Evolutionary conservation across 2,329 filamentous ascomycete species (phyloP).

Genomic region (Exophiala mesophila): DNA sequence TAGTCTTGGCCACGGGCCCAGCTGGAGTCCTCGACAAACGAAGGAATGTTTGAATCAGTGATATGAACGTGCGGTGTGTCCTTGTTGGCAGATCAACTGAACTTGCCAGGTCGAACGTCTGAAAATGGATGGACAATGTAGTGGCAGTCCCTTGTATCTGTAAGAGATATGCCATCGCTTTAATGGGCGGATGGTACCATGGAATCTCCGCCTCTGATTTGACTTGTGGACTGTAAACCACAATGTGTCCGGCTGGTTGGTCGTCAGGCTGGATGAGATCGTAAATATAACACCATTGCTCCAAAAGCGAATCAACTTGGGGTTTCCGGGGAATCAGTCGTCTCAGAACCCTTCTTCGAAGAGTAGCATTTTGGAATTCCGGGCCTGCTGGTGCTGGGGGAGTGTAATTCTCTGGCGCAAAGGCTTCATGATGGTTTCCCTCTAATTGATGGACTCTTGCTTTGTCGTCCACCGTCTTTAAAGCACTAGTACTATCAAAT

Average conservation of each 20-base stretch:
- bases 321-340: conserved; percentile 78
- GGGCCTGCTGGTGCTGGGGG: conserved; percentile 11
- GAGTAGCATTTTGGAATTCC: conserved; percentile 31
- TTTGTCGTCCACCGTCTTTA: conserved; percentile 33
- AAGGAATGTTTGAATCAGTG: conserved; percentile 35
- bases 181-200: conserved; percentile 80
- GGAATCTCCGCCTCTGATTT: conserved; percentile 60
- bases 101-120: conserved; percentile 37
- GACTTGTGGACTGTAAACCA: conserved; percentile 75
- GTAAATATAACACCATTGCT: conserved; percentile 80
- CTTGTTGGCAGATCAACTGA: conserved; percentile 33
- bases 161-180: conserved; percentile 65
- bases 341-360: conserved; percentile 65
- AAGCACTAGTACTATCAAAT: conserved; percentile 45
- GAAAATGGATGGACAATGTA: conserved; percentile 48
- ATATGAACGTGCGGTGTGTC: conserved; percentile 36
- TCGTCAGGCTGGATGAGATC: conserved; percentile 9
- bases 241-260: conserved; percentile 37
- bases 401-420: background rate
- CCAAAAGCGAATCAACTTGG: conserved; percentile 65
- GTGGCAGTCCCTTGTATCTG: conserved; percentile 26
- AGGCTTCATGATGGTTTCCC: background rate
- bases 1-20: background rate
- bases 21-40: conserved; percentile 29
- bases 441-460: conserved; percentile 25